Percentiles rank a stretch among this genome's conserved stretches.
These are phyloP conservation scores for Ophiosphaerella narmari DNA, from an alignment of 2,329 filamentous ascomycete genomes.

Conservation along the genomic window DNA sequence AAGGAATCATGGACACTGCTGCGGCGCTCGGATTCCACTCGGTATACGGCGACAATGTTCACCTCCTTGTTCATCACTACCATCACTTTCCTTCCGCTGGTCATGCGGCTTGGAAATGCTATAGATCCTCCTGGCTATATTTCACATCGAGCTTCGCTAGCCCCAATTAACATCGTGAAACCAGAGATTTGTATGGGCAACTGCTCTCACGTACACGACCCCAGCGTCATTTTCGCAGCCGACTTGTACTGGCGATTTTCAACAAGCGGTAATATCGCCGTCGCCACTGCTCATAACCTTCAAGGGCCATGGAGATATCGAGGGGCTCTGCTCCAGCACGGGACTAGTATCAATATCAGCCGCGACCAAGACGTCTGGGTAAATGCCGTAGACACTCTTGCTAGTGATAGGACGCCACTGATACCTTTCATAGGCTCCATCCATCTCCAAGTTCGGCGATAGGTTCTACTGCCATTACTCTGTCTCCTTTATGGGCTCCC, in stretches of 20 bases:
- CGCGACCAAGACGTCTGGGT: constrained; percentile 56
- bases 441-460: constrained; percentile 59
- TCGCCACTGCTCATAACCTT: constrained; percentile 51
- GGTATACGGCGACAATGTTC: too few species aligned
- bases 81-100: too few species aligned
- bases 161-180: too few species aligned
- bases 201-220: constrained; percentile 52
- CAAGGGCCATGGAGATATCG: constrained; percentile 54
- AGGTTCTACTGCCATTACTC: constrained; percentile 67
- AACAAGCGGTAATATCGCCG: constrained; percentile 53
- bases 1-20: too few species aligned
- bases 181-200: constrained; percentile 46
- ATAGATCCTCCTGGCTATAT: too few species aligned
- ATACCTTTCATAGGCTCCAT: constrained; percentile 59
- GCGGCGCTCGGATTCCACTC: too few species aligned
- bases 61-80: too few species aligned
- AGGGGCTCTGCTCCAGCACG: constrained; percentile 50
- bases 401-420: background rate
- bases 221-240: constrained; percentile 48
- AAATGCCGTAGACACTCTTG: background rate
- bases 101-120: too few species aligned
- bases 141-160: too few species aligned
- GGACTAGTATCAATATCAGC: constrained; percentile 48
- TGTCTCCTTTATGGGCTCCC: constrained; percentile 62
- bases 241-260: constrained; percentile 56